Base-by-base conservation (phyloP, 1,284 basidiomycete species). In the Papiliotrema laurentii region DNA sequence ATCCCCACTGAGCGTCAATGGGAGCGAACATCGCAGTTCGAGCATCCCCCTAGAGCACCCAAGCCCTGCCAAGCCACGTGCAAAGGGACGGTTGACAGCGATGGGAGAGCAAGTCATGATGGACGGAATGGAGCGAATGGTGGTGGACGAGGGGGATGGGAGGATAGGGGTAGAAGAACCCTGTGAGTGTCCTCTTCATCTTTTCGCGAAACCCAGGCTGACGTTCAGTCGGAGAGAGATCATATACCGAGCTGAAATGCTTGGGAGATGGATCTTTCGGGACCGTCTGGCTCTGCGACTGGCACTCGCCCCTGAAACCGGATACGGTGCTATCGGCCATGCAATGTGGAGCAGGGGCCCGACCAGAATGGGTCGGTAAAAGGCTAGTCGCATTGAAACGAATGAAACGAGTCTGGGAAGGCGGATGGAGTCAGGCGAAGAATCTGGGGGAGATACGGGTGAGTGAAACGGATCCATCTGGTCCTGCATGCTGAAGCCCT, bases 271-370 rank as follows among this genome's bases (percentile, higher is more conserved):
- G 92, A 49, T 94, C 91, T 5, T 97, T 99, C 69, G 94, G 94
- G 51, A 97, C 92, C 7, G 94, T 99, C 54, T 93, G 89, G 84
- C 81, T 99, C 58, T 97, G 93, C 70, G 96, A 99, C 80, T 98
- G 94, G 94, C 92, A 96, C 79, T 91, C 90, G 66, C 84, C 87
- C 49, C 79, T 99, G 69, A 89, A 89, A 72, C 83, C 87, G 72
- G 86, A 86, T 78, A 87, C 86, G 48, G 83, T 86, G 44, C 75
- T 90, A 57, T 89, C 89, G 26, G 86, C 89, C 41, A 93, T 93
- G 89, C 89, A 93, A 68, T 89, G 89, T 71, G 78, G 78, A 2
- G 77, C 80, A 0, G 78, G 77, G 19, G 89, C 90, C 34, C 79
- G 91, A 56, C 89, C 91, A 54, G 94, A 97, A 73, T 98, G 93